Conservation (phyloP, 192 early-diverging fungal genomes). For the Piromyces sp. region DNA sequence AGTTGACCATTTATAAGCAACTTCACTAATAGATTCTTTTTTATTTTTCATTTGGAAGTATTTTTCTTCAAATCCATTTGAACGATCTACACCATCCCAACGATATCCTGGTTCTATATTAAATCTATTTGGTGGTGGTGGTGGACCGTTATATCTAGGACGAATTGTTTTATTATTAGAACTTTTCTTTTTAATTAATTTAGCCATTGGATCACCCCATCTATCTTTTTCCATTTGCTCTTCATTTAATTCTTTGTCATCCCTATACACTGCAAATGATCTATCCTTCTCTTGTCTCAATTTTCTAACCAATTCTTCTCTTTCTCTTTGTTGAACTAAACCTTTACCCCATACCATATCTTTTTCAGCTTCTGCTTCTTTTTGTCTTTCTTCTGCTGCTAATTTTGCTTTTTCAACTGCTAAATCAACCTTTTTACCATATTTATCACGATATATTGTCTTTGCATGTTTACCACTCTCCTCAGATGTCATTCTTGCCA, state of each 20-base stretch:
- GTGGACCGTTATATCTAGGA: slow-evolving; percentile 30
- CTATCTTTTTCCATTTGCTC: slow-evolving; percentile 25
- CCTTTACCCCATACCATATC: slow-evolving; percentile 45
- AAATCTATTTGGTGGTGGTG: slow-evolving; percentile 47
- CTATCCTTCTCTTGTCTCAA: slow-evolving; percentile 12
- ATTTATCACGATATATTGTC: slow-evolving; percentile 50
- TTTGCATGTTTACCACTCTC: slow-evolving; percentile 13
- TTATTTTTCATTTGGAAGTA: slow-evolving; percentile 11
- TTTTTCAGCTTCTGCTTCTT: slow-evolving; percentile 15
- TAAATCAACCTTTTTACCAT: slow-evolving; percentile 31
- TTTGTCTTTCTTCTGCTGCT: slow-evolving; percentile 9
- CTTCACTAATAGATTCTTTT: neutral
- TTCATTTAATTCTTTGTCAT: slow-evolving; percentile 30
- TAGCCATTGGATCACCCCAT: slow-evolving; percentile 55
- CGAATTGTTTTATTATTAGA: slow-evolving; percentile 7
- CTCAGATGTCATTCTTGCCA: neutral
- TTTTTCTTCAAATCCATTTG: slow-evolving; percentile 52
- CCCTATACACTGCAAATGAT: slow-evolving; percentile 21
- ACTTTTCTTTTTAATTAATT: slow-evolving; percentile 20
- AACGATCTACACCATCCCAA: slow-evolving; percentile 67
- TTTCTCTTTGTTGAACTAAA: slow-evolving; percentile 28
- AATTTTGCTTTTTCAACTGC: slow-evolving; percentile 20
- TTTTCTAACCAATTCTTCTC: slow-evolving; percentile 7
- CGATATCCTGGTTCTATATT: slow-evolving; percentile 54
- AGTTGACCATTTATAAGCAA: neutral